Conservation (phyloP, 768 basidiomycete genomes). For the Lentinula aciculospora region DNA sequence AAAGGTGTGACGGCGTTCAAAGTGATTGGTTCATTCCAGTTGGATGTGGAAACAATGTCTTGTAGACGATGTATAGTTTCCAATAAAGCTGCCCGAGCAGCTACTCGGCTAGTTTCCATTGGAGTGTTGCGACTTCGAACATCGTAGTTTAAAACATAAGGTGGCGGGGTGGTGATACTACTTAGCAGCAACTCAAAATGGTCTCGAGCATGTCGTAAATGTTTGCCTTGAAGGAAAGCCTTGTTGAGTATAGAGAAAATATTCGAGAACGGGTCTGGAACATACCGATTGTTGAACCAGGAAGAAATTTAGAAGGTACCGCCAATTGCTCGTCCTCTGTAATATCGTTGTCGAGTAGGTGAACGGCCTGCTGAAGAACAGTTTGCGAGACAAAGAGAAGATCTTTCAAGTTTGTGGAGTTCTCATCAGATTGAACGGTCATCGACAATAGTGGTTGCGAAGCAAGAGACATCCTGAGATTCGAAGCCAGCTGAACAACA, state of each 20-base stretch:
- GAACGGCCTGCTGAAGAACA: slow-evolving; percentile 67
- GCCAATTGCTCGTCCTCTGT: slow-evolving; percentile 66
- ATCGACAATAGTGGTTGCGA: slow-evolving; percentile 15
- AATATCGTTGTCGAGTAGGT: slow-evolving; percentile 62
- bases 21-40: slow-evolving; percentile 55
- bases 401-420: slow-evolving; percentile 32
- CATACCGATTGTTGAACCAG: slow-evolving; percentile 85
- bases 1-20: slow-evolving; percentile 80
- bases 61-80: slow-evolving; percentile 54
- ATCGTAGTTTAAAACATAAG: slow-evolving; percentile 68
- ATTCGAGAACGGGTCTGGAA: slow-evolving; percentile 2
- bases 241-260: not conserved
- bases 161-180: slow-evolving; percentile 40
- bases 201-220: slow-evolving; percentile 79
- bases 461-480: slow-evolving; percentile 1
- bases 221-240: slow-evolving; percentile 55
- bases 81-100: slow-evolving; percentile 52
- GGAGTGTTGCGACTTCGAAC: slow-evolving; percentile 72
- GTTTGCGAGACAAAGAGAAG: slow-evolving; percentile 64
- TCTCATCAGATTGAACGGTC: slow-evolving; percentile 14
- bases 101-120: slow-evolving; percentile 66
- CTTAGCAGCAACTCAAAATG: slow-evolving; percentile 71
- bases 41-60: slow-evolving; percentile 38
- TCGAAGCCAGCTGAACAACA: not conserved
- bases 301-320: slow-evolving; percentile 63